Evolutionary conservation across 805 yeast genomes (phyloP), one percentile per base, ranked within the genome.

Genomic region (Lachancea dasiensis): DNA sequence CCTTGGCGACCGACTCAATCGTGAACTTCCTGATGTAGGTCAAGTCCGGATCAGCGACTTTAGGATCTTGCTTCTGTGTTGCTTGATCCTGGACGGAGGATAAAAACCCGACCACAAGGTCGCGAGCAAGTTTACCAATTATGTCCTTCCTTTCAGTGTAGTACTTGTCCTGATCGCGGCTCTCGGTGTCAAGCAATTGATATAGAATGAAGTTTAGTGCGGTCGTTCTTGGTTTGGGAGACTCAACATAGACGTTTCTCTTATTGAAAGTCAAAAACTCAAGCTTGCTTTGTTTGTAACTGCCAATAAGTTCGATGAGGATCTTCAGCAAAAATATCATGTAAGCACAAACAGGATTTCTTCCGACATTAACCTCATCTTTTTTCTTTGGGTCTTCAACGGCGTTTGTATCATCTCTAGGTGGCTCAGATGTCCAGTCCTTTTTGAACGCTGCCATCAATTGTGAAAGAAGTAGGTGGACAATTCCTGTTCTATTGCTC

Each of bases 221-320:
- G 0, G 94, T 81, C 0, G 86, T 69, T 20, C 90, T 69, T 2
- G 95, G 94, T 50, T 79, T 85, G 11, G 69, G 63, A 2, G 63
- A 52, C 10, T 64, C 73, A 38, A 54, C 51, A 51, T 36, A 51
- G 38, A 43, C 42, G 56, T 54, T 79, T 77, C 65, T 79, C 44
- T 56, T 81, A 2, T 90, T 77, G 48, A 75, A 89, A 0, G 90
- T 79, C 40, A 87, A 63, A 50, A 89, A 82, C 50, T 87, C 95
- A 34, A 83, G 69, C 56, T 89, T 89, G 35, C 87, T 75, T 44
- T 79, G 80, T 44, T 79, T 81, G 55, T 87, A 89, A 2, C 95
- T 83, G 2, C 79, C 74, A 6, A 89, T 58, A 6, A 86, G 61
- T 48, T 89, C 97, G 0, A 79, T 70, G 27, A 87, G 58, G 0